phyloP scores from a whole-genome alignment of 1,284 basidiomycete genomes.

The Cutaneotrichosporon sp. region DNA sequence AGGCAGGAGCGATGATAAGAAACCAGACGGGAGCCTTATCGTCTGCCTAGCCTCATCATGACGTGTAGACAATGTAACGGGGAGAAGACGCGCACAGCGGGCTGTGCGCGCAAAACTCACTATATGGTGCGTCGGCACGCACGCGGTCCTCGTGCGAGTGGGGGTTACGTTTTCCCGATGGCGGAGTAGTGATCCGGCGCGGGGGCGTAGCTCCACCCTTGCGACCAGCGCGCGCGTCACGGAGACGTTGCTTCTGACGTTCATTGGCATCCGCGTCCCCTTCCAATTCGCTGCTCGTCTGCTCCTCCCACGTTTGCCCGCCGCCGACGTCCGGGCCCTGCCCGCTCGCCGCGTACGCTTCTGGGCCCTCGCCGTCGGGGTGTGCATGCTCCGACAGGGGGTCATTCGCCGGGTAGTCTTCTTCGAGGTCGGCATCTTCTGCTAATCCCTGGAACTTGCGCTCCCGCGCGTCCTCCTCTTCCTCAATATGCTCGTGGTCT shows the following conservation, averaged over 20 bases:
- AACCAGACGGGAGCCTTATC: too few relatives aligned
- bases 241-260: slow-evolving; percentile 1
- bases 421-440: slow-evolving; percentile 32
- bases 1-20: too few relatives aligned
- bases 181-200: slow-evolving; percentile 2
- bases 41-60: too few relatives aligned
- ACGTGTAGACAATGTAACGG: not conserved
- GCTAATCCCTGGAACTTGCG: slow-evolving; percentile 43
- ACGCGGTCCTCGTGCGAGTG: slow-evolving; percentile 34
- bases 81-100: not conserved
- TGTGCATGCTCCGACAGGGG: slow-evolving; percentile 44
- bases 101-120: slow-evolving; percentile 26
- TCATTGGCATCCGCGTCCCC: not conserved
- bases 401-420: slow-evolving; percentile 40
- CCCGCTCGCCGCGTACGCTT: slow-evolving; percentile 1
- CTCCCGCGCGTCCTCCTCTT: slow-evolving; percentile 61
- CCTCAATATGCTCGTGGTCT: slow-evolving; percentile 78
- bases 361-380: slow-evolving; percentile 35
- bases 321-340: slow-evolving; percentile 4
- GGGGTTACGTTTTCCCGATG: not conserved
- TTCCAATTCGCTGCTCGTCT: not conserved
- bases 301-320: slow-evolving; percentile 1
- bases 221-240: slow-evolving; percentile 1
- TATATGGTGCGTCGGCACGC: slow-evolving; percentile 44
- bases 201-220: not conserved